Base-by-base conservation (phyloP, 108 stramenopile species). In the Asterionellopsis glacialis region DNA sequence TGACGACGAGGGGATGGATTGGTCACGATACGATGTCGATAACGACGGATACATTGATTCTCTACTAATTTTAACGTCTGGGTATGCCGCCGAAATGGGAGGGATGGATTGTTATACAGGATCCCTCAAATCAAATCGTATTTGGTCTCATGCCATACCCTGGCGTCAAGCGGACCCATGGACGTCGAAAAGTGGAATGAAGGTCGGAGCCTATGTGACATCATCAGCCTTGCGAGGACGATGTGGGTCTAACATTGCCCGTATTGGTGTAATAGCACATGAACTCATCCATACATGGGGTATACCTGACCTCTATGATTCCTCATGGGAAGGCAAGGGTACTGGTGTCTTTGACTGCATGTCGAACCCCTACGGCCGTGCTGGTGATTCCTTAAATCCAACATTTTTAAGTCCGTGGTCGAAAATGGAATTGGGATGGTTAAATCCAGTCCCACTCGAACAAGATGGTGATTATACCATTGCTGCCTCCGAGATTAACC, bases 81-180 rank as follows among this genome's bases (percentile, higher is more conserved):
- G 92, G 24, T 87, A 84, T 65, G 81, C 78, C 9, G 88, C 89
- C 18, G 89, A 94, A 61, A 59, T 67, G 5, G 81, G 74, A 1
- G 79, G 80, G 13, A 39, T 14, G n/a, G 83, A 87, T 61, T 81
- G 85, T 42, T 45, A 22, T 19, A 25, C 19, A 11, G 63, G 27
- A 73, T 60, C 14, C 5, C 1, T 7, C 16, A 41, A 50, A 39
- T 2, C 1, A 1, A 59, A 63, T 53, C 57, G 70, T 1, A 61
- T 72, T 19, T 72, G 70, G 70, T 24, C 41, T 16, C 54, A 55
- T 16, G 54, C 50, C 9, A 40, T 51, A 1, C 14, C n/a, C 21
- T 51, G 50, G 57, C 12, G 52, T 52, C 24, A 38, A 40, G 51
- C 19, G 15, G 2, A 50, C 33, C 18, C 21, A 22, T 54, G 80